Evolutionary conservation across 1,284 basidiomycete species (phyloP).

Genomic region (Paramarasmius palmivorus): DNA sequence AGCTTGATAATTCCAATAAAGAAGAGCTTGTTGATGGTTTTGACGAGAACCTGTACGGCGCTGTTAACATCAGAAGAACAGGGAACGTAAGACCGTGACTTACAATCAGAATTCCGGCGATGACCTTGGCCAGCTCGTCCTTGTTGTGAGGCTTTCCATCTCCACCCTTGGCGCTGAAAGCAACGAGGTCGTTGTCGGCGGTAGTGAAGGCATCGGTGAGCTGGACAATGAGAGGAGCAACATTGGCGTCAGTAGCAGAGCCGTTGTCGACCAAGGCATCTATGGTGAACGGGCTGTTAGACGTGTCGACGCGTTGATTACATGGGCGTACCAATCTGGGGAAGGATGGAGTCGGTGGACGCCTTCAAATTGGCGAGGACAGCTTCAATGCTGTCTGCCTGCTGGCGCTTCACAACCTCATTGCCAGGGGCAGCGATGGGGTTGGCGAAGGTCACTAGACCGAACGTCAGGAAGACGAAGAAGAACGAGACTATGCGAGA

Average conservation of each 20-base stretch:
- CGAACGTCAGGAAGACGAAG: constrained; percentile 2
- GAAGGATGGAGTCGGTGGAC: constrained; percentile 8
- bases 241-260: constrained; percentile 2
- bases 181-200: neutral
- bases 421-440: constrained; percentile 4
- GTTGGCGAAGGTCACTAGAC: constrained; percentile 4
- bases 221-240: constrained; percentile 3
- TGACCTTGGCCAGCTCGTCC: constrained; percentile 10
- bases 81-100: neutral
- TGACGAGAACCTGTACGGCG: no score
- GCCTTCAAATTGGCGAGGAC: constrained; percentile 8
- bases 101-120: constrained; percentile 10
- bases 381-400: constrained; percentile 5
- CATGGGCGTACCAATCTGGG: constrained; percentile 4
- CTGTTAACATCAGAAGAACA: neutral
- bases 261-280: constrained; percentile 8
- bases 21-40: neutral
- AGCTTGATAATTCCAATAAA: neutral
- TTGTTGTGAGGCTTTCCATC: constrained; percentile 7
- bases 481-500: constrained; percentile 7
- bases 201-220: constrained; percentile 5
- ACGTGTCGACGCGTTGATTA: neutral
- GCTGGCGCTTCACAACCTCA: constrained; percentile 4
- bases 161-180: constrained; percentile 2
- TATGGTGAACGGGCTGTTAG: neutral